phyloP scores from a whole-genome alignment of 306 rosid species.

The Trifolium subterraneum region DNA sequence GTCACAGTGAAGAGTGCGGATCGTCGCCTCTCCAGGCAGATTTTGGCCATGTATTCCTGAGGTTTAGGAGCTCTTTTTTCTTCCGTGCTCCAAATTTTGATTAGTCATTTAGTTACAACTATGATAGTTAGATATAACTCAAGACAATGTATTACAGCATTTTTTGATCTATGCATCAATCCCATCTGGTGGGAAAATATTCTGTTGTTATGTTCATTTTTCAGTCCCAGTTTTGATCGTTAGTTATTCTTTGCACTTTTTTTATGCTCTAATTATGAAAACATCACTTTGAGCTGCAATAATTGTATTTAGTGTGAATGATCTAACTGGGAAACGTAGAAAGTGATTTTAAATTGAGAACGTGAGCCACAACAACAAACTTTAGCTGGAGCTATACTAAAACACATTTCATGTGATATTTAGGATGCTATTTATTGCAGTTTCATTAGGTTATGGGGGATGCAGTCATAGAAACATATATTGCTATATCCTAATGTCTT shows the following conservation, averaged over 20 bases:
- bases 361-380: background rate
- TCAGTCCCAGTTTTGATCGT: conserved; percentile 40
- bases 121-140: background rate
- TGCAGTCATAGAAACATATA: background rate
- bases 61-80: conserved; percentile 8
- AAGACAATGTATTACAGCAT: background rate
- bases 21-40: conserved; percentile 58
- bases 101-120: conserved; percentile 8
- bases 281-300: background rate
- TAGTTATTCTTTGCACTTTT: background rate
- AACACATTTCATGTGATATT: conserved; percentile 7
- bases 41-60: conserved; percentile 36
- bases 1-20: conserved; percentile 56
- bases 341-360: conserved; percentile 1
- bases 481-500: background rate
- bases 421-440: conserved; percentile 25
- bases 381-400: background rate
- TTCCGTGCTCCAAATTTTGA: conserved; percentile 35
- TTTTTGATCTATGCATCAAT: background rate
- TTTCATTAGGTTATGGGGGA: background rate
- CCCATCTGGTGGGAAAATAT: background rate
- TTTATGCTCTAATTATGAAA: conserved; percentile 2
- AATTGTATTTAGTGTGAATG: background rate
- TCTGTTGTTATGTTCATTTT: background rate
- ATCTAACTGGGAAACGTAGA: background rate